Evolutionary conservation across 805 yeast genomes (phyloP), one percentile per base, ranked within the genome.

Genomic region (Wickerhamiella galacta): DNA sequence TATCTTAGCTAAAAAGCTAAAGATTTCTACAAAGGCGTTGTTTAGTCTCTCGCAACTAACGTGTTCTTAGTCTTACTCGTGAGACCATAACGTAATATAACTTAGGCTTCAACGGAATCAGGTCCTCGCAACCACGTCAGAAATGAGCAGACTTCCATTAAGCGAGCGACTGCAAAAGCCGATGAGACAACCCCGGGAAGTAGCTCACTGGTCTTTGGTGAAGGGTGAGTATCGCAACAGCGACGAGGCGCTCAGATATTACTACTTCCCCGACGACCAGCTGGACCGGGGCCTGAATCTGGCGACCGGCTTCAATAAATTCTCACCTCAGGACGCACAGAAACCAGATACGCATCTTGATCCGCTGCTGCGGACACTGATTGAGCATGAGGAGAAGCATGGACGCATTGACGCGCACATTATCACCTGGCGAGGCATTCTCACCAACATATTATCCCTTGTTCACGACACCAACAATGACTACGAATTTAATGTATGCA

Each of bases 171-270:
- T 49, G 14, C 43, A 43, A 8, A 72, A 87, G 0, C 70, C 81
- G 2, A 61, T 85, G 33, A 74, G 75, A 46, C 92, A 82, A 52
- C 96, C 98, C 2, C 76, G 75, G 42, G 95, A 90, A 53, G 43
- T 87, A 3, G 61, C 68, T n/a, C 52, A 68, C 3, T 87, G 61
- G 49, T 71, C 87, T 2, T 58, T 82, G 36, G 73, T 63, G 16
- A 61, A 66, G 19, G 47, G 56, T 20, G 49, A 55, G 4, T 54
- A 68, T 7, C 41, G 28, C n/a, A 31, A 33, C 16, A 74, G 72
- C 42, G 69, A 69, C 33, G 53, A 70, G 0, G 63, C 68, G 3
- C 53, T 81, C 32, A 58, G 65, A n/a, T 82, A 80, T 54, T 85
- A 64, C 57, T 90, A 82, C 51, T 61, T 87, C 20, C 92, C 94